Evolutionary conservation across 2,329 filamentous ascomycete species (phyloP), one percentile per base, ranked within the genome.

Genomic region (Microsporum ferrugineum): DNA sequence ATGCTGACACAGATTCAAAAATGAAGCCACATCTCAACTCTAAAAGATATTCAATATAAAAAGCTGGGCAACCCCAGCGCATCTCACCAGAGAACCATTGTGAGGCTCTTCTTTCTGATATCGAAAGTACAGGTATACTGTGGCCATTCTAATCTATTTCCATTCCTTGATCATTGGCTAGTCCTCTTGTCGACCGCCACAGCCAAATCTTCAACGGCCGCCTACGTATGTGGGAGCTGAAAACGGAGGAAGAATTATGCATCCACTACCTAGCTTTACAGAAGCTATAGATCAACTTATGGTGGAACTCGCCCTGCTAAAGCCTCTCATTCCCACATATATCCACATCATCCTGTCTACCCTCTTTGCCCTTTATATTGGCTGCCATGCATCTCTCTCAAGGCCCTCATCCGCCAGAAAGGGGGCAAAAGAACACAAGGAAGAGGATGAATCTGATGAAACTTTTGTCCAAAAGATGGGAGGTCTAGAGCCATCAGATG

Each of bases 331-430:
- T 33, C 80, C 81, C 12, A 83, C 82, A 8, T 82, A 86, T 67
- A 68, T 79, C 0, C 85, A 88, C 71, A 76, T 88, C 10, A 75
- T 88, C 60, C 69, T 85, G 63, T 86, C 88, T 33, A 87, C 91
- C 12, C 74, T 96, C 14, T 85, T 88, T 64, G 89, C 91, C 59
- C 95, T 96, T 70, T 94, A 88, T 74, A 80, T 89, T 3, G 89
- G 88, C 56, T 84, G 91, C 6, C 88, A 96, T 72, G 89, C 88
- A n/a, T 88, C 91, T 0, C 82, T 97, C 23, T 86, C 87, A 12
- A 83, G 90, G 17, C 92, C 92, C 0, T 84, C 88, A 0, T 95
- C 91, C 0, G 91, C 92, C 0, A 85, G 80, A 8, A 82, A 82
- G 67, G 66, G 71, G 7, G 66, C 67, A 4, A 68, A 70, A 14